Evolutionary conservation across 305 asterid species (phyloP).

Genomic region (Andrographis paniculata): DNA sequence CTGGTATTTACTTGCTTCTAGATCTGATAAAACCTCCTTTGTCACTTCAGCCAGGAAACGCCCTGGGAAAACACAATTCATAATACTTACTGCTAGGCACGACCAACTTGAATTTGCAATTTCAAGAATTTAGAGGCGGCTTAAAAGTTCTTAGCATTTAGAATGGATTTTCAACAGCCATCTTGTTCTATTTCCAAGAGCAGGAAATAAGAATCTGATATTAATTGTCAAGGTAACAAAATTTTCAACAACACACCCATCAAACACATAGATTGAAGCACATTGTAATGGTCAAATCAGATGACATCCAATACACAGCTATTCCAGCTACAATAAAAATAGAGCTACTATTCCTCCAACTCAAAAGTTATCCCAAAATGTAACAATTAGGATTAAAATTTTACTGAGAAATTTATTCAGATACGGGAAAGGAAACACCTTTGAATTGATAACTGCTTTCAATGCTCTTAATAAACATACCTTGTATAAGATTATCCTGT

Average conservation of each 20-base stretch:
- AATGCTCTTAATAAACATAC: constrained; percentile 27
- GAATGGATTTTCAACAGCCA: constrained; percentile 9
- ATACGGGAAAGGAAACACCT: constrained; percentile 8
- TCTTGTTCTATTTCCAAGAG: constrained; percentile 13
- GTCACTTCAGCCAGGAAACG: constrained; percentile 97
- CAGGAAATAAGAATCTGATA: neutral
- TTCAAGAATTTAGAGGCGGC: constrained; percentile 8
- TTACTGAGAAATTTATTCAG: no score
- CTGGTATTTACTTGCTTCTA: constrained; percentile 87
- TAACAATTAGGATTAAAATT: no score
- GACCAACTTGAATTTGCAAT: neutral
- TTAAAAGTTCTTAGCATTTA: neutral
- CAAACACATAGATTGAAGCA: constrained; percentile 2
- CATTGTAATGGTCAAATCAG: constrained; percentile 3
- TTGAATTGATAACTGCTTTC: neutral
- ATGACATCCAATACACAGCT: neutral
- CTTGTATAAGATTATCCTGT: constrained; percentile 99
- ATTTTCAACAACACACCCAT: constrained; percentile 2
- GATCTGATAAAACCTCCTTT: constrained; percentile 90
- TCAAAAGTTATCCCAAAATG: no score
- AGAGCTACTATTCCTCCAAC: no score
- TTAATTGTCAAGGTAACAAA: constrained; percentile 4
- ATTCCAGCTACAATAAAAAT: no score
- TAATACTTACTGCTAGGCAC: constrained; percentile 11
- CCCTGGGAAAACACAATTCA: constrained; percentile 63